Evolutionary conservation across 2,329 filamentous ascomycete genomes (phyloP).

Genomic region (Thermomyces lanuginosus): DNA sequence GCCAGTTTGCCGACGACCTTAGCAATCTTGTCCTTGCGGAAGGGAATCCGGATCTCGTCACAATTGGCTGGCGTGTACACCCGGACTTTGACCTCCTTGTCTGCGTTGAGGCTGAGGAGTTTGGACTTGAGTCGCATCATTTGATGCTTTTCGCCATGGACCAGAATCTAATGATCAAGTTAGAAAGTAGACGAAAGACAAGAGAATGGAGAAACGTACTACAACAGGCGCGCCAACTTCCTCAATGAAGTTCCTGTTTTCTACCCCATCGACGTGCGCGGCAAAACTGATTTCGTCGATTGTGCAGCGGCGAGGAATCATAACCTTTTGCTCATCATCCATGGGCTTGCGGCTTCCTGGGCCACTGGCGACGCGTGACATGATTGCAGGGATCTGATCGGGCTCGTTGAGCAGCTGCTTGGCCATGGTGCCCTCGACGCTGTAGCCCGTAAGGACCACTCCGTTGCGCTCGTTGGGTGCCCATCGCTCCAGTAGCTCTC

Average conservation of each 20-base stretch:
- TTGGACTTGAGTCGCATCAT: conserved; percentile 97
- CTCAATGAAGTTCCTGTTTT: conserved; percentile 94
- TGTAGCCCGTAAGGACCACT: conserved; percentile 97
- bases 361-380: conserved; percentile 47
- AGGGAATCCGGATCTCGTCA: conserved; percentile 86
- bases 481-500: conserved; percentile 87
- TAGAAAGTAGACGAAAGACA: conserved; percentile 1
- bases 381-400: conserved; percentile 85
- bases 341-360: conserved; percentile 43
- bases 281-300: conserved; percentile 92
- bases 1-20: conserved; percentile 93
- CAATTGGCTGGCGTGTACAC: conserved; percentile 90
- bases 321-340: conserved; percentile 57
- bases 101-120: conserved; percentile 75
- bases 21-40: conserved; percentile 85
- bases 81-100: conserved; percentile 67
- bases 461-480: conserved; percentile 92
- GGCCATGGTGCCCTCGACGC: conserved; percentile 95
- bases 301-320: conserved; percentile 83
- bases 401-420: conserved; percentile 91
- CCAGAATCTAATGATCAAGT: conserved; percentile 53
- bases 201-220: conserved; percentile 39
- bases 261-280: conserved; percentile 86
- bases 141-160: conserved; percentile 93
- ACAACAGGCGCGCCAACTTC: conserved; percentile 84